Base-by-base conservation (phyloP, 108 stramenopile species). In the Pseudonitzschia multiseries region DNA sequence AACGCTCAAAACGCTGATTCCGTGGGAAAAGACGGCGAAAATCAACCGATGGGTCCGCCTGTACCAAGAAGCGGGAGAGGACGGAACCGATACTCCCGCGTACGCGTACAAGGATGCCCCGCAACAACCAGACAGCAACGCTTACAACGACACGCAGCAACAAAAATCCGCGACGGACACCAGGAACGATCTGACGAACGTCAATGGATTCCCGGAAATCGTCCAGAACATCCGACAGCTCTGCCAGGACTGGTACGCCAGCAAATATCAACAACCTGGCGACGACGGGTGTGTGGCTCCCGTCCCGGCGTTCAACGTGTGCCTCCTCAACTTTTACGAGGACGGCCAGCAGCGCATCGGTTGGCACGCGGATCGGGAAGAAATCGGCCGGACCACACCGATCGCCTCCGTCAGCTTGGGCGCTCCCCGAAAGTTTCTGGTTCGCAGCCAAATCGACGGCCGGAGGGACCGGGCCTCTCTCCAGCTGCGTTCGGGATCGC, bases 291-390 rank as follows among this genome's bases (percentile, higher is more conserved):
- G n/a, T n/a, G n/a, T n/a, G n/a, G 14, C 46, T 10, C 8, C 4
- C 46, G 24, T 29, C 21, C 66, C 64, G 1, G 24, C 64, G 0
- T 90, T 90, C 83, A 87, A 90, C 70, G 81, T 87, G 15, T 90
- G 89, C 69, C 82, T 90, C 18, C 73, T 87, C 14, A 90, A 90
- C 66, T 90, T 86, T 65, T 90, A 90, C 51, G 76, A 86, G 66
- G 73, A 87, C 40, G 83, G 86, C 0, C 65, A 74, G 17, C 85
- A 86, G 64, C 78, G 89, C 3, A 87, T 90, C 26, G 89, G 89
- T 63, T 90, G 87, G 87, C 89, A 90, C 56, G 80, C 86, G 26
- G 89, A 90, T 64, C 86, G 89, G 26, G 89, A 90, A 65, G 89
- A 90, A 65, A 74, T 87, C 40, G 86, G 87, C 21, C 73, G 87